A percentile compares a stretch with the other conserved stretches of the same genome.
These are phyloP conservation scores for Agaricus bisporus DNA, from an alignment of 768 basidiomycete species.

Conservation along the genomic window DNA sequence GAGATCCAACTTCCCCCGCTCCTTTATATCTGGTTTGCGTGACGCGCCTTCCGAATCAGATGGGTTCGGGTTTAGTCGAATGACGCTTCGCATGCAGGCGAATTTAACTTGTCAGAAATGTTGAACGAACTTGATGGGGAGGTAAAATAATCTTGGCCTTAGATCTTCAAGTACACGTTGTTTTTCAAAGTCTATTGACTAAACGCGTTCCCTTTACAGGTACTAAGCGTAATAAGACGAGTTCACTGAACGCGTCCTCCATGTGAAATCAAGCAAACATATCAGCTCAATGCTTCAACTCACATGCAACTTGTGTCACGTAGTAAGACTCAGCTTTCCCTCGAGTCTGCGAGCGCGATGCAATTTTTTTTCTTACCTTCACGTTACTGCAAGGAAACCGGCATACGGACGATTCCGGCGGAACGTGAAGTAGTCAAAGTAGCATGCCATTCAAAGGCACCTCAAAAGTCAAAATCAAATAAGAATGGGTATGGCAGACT, in stretches of 20 bases:
- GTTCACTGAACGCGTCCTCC: no score
- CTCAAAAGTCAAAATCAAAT: no score
- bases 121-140: background rate
- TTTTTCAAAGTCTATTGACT: background rate
- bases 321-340: no score
- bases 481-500: no score
- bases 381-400: background rate
- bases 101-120: slow-evolving; percentile 7
- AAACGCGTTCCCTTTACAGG: background rate
- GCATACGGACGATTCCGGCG: background rate
- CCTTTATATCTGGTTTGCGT: background rate
- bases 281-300: no score
- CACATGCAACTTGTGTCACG: no score
- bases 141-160: background rate
- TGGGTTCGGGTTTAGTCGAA: background rate
- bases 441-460: no score
- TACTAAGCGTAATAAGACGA: no score
- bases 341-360: no score
- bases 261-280: no score
- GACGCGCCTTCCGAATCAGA: slow-evolving; percentile 1
- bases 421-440: no score
- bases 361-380: no score
- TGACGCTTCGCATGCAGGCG: background rate
- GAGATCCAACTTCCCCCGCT: background rate
- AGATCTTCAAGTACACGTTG: background rate